Evolutionary conservation across 23 red algal genomes (phyloP), one percentile per base, ranked within the genome.

Genomic region (Agarophyton chilense): DNA sequence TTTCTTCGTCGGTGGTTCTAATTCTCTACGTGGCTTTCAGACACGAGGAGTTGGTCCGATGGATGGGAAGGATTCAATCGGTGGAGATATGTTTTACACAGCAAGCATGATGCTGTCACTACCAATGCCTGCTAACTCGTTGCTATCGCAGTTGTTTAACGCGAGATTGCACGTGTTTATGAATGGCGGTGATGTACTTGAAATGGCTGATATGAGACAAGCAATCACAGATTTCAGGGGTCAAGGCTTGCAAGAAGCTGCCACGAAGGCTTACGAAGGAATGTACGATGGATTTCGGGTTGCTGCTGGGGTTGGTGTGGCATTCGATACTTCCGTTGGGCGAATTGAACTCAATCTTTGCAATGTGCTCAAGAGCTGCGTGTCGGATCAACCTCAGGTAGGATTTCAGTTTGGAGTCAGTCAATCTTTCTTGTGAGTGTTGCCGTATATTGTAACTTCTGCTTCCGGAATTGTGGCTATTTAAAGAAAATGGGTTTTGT

Each of bases 371-470:
- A 81, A 90, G 45, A 34, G 71, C 53, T 79, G 82, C 10, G 53
- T 38, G 17, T 70, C 81, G 67, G 95, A 97, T 77, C 35, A 44
- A 22, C 41, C 67, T 65, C 78, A 80, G 46, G 32, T 67, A 26
- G 95, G 95, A 25, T 56, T 97, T 68, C 95, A 97, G 76, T 58
- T 97, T 46, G 95, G 95, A 51, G 65, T 97, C 60, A 84, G 79
- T 26, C 77, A 97, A 82, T 77, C 44, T 46, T 96, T 96, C 82
- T 79, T 68, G 71, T 96, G 81, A 58, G 14, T 58, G 55, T 58
- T 58, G 55, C 55, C 25, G 1, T 29, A 58, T 28, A 28, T 9
- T 58, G 55, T 25, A 58, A 28, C 55, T 28, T 58, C 29, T 58
- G 55, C 55, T 21, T 58, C 22, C 12, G 24, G 55, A 28, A 2